Evolutionary conservation across 805 yeast genomes (phyloP).

Genomic region (Priceomyces carsonii): DNA sequence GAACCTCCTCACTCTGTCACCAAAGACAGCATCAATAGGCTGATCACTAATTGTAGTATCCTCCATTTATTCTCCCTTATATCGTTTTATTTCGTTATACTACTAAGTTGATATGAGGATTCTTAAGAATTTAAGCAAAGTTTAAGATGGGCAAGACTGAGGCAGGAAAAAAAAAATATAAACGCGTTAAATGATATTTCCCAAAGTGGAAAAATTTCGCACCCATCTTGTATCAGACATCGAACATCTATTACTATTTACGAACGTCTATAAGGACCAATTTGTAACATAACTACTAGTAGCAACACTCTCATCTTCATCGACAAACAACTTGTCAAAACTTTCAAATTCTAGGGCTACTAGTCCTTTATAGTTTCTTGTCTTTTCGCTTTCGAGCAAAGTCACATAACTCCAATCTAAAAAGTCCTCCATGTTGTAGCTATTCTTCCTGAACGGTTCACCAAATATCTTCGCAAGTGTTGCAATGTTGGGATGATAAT

Average conservation of each 20-base stretch:
- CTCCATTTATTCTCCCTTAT: slow-evolving; percentile 7
- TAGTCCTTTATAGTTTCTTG: slow-evolving; percentile 65
- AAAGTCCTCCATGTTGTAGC: slow-evolving; percentile 91
- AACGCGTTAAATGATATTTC: slow-evolving; percentile 6
- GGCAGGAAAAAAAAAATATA: slow-evolving; percentile 4
- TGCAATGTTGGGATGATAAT: slow-evolving; percentile 95
- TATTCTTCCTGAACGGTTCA: slow-evolving; percentile 87
- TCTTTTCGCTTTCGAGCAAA: slow-evolving; percentile 61
- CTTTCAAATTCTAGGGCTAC: slow-evolving; percentile 78
- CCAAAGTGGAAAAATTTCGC: slow-evolving; percentile 4
- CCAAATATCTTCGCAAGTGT: slow-evolving; percentile 84
- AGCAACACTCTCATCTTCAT: slow-evolving; percentile 12
- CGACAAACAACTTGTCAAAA: slow-evolving; percentile 39
- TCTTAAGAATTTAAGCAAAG: not conserved
- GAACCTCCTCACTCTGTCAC: slow-evolving; percentile 84
- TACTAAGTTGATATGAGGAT: not conserved
- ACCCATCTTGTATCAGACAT: not conserved
- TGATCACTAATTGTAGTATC: slow-evolving; percentile 21
- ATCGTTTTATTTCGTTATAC: not conserved
- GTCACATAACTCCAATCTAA: slow-evolving; percentile 84
- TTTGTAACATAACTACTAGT: slow-evolving; percentile 22
- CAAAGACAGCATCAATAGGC: slow-evolving; percentile 52
- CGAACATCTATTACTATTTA: not conserved
- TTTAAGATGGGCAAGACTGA: not conserved
- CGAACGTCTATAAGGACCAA: slow-evolving; percentile 23